Percentiles rank a stretch among this genome's conserved stretches.
phyloP scores from a whole-genome alignment of 2,329 filamentous ascomycete genomes.

The Colletotrichum sansevieriae region DNA sequence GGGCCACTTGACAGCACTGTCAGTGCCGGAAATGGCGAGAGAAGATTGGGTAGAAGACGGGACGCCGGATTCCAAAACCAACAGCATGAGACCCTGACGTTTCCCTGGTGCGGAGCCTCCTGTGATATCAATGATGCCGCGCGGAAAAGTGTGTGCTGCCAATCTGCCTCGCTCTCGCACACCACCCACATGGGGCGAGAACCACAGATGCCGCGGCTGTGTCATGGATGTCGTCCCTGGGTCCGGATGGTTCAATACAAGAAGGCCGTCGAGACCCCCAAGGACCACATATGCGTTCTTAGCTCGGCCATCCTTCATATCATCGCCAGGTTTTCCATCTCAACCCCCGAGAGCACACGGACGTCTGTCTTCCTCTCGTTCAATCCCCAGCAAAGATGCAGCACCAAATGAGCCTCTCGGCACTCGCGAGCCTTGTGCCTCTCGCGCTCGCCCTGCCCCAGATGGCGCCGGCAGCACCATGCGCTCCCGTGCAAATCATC shows the following conservation, averaged over 20 bases:
- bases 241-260: conserved; percentile 31
- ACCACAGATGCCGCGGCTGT: conserved; percentile 28
- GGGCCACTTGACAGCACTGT: conserved; percentile 9
- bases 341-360: not conserved
- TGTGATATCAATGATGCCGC: conserved; percentile 1
- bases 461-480: conserved; percentile 10
- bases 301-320: not conserved
- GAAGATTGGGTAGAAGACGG: conserved; percentile 1
- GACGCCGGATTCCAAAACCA: conserved; percentile 15
- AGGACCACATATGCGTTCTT: not conserved
- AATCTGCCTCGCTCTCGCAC: conserved; percentile 13
- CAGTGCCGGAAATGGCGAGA: conserved; percentile 3
- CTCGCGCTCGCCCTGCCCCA: conserved; percentile 25
- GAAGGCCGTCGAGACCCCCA: conserved; percentile 16
- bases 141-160: conserved; percentile 2
- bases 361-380: not conserved
- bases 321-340: not conserved
- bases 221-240: conserved; percentile 25
- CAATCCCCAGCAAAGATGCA: conserved; percentile 16
- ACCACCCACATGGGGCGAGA: conserved; percentile 17
- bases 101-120: conserved; percentile 4
- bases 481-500: conserved; percentile 52
- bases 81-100: conserved; percentile 13
- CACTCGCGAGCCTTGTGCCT: conserved; percentile 27
- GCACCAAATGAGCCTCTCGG: conserved; percentile 19